Evolutionary conservation across 768 basidiomycete genomes (phyloP).

Genomic region (Termitomyces sp.): DNA sequence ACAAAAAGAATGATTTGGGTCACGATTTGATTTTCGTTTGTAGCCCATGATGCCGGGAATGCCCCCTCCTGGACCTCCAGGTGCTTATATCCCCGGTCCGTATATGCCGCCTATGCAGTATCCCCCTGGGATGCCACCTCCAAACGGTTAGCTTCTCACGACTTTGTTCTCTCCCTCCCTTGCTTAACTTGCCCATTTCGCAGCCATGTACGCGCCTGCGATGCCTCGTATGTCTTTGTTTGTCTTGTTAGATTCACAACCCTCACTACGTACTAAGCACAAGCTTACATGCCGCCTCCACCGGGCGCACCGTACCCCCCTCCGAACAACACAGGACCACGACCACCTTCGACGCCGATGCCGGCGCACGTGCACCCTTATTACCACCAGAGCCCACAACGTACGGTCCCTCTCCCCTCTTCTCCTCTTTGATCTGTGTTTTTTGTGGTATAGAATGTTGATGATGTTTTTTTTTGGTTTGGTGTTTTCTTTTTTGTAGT

Average conservation of each 20-base stretch:
- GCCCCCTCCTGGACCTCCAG: constrained; percentile 72
- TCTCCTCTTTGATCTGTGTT: too few species aligned
- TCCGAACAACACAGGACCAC: constrained; percentile 72
- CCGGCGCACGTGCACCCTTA: constrained; percentile 83
- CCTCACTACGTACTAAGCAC: constrained; percentile 33
- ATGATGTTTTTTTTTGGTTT: not conserved
- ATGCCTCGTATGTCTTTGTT: constrained; percentile 69
- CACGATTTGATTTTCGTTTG: not conserved
- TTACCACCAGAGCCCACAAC: constrained; percentile 86
- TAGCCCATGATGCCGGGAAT: constrained; percentile 86
- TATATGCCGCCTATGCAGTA: constrained; percentile 87
- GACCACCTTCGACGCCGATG: constrained; percentile 87
- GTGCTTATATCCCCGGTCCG: constrained; percentile 71
- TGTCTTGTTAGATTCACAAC: not conserved
- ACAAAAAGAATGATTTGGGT: not conserved
- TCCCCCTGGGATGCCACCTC: constrained; percentile 73
- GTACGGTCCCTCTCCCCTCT: too few species aligned
- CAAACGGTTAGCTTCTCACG: constrained; percentile 48
- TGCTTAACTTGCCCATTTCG: constrained; percentile 5
- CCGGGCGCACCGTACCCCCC: constrained; percentile 68
- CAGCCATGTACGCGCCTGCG: constrained; percentile 79
- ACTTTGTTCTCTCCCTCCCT: not conserved
- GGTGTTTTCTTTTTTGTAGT: constrained; percentile 34
- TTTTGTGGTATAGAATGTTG: too few species aligned
- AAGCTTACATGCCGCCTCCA: constrained; percentile 76